Conservation (phyloP, 2,329 filamentous ascomycete species). For the Fusarium domesticum region DNA sequence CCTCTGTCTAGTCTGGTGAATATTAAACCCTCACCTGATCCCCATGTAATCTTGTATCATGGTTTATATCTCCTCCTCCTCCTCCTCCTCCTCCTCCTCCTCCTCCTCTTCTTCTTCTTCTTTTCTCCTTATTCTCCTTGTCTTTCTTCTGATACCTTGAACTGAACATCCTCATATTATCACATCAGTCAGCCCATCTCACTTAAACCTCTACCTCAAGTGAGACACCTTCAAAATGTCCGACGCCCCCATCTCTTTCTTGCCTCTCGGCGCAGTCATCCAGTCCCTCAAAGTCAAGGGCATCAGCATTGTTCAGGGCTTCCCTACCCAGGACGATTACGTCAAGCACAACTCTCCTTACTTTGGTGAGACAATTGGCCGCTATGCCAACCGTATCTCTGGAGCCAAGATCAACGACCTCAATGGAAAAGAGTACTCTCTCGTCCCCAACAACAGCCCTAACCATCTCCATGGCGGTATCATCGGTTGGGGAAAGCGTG, state of each 20-base stretch:
- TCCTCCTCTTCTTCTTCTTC: no score
- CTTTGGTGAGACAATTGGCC: constrained; percentile 93
- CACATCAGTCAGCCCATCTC: no score
- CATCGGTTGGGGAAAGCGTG: constrained; percentile 76
- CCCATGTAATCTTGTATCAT: no score
- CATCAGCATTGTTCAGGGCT: constrained; percentile 84
- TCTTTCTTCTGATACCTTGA: no score
- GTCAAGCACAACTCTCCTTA: constrained; percentile 70
- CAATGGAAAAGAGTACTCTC: constrained; percentile 66
- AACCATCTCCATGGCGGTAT: constrained; percentile 74
- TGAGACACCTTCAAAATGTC: constrained; percentile 35
- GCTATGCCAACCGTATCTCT: constrained; percentile 75
- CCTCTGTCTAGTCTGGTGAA: no score
- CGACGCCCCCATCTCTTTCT: constrained; percentile 58
- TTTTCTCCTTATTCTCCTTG: no score
- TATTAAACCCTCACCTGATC: no score
- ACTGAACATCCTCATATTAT: no score
- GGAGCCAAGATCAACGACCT: constrained; percentile 67
- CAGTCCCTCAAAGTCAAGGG: constrained; percentile 75
- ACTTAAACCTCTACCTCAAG: constrained; percentile 3
- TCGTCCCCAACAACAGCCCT: constrained; percentile 72
- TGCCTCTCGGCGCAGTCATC: constrained; percentile 75
- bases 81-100: no score
- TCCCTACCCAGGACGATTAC: constrained; percentile 74
- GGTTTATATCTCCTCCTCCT: no score